Evolutionary conservation across 208 protist species (phyloP), one percentile per base, ranked within the genome.

Genomic region (Trypanosoma cruzi): DNA sequence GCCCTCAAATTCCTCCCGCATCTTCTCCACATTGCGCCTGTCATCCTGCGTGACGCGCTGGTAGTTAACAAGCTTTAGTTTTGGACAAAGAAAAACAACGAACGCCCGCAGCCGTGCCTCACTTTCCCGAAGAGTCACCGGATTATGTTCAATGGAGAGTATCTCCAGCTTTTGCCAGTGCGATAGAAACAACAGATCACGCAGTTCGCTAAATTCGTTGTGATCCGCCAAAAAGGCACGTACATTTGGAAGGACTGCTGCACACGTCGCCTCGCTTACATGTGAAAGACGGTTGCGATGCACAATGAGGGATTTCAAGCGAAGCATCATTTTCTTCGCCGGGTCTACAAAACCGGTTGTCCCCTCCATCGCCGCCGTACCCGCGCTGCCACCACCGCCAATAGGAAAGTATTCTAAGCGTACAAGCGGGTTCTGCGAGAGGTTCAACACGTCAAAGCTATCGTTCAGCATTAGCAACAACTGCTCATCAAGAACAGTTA

Each of bases 361-460:
- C 8, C 49, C 55, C 22, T 24, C 64, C 18, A 31, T 68, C 18
- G 54, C 28, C 13, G 40, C 55, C 22, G 40, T 58, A 32, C n/a
- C n/a, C 2, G 29, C 0, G 37, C 31, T 22, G 11, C 32, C 42
- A 10, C 31, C 32, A 22, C 32, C 42, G 20, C 42, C 62, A 10
- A 53, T 61, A 6, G 88, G 91, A 56, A 96, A 94, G 69, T 93
- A 93, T 66, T 94, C 86, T 16, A 96, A 56, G 28, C 77, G 69
- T 20, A 86, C 84, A 59, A 96, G 65, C 6, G 85, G 82, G 53
- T 96, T 96, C 28, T 84, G 81, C 16, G 86, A 86, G 16, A 96
- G 71, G 58, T 96, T 94, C n/a, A 96, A 32, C 7, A 92, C 86
- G 70, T 96, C 91, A 76, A 96, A 96, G 48, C 64, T 80, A 67